phyloP scores from a whole-genome alignment of 2,329 filamentous ascomycete species.

The Penicillium paneum region DNA sequence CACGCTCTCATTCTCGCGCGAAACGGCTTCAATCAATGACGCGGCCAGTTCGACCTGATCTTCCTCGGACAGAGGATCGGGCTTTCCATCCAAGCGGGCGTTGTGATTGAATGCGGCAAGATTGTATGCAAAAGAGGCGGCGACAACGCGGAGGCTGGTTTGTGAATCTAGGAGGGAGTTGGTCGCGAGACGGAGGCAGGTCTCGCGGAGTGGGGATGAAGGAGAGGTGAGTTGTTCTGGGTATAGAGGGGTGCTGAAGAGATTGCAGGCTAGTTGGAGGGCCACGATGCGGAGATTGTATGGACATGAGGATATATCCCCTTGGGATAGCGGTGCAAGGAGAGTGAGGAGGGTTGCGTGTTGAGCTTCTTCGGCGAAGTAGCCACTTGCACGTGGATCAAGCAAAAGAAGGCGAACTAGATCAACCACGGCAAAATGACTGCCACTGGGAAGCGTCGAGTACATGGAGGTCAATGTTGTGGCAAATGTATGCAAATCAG shows the following conservation, averaged over 20 bases:
- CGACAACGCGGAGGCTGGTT: conserved; percentile 75
- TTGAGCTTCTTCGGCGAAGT: conserved; percentile 71
- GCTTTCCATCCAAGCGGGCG: conserved; percentile 56
- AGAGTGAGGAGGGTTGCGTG: conserved; percentile 63
- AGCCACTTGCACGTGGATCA: conserved; percentile 75
- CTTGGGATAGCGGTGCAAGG: conserved; percentile 42
- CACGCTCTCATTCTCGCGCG: conserved; percentile 48
- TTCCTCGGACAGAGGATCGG: conserved; percentile 61
- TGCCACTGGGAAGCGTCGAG: conserved; percentile 57
- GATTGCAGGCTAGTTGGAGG: conserved; percentile 78
- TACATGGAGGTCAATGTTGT: conserved; percentile 58
- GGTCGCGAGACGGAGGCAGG: conserved; percentile 68
- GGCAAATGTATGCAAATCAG: conserved; percentile 65
- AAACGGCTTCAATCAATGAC: conserved; percentile 72
- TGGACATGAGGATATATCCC: conserved; percentile 59
- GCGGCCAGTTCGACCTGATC: conserved; percentile 80
- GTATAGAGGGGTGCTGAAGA: conserved; percentile 76
- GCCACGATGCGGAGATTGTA: conserved; percentile 82
- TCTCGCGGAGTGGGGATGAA: conserved; percentile 51
- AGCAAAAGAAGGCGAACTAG: conserved; percentile 73
- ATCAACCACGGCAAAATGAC: conserved; percentile 79
- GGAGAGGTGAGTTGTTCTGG: conserved; percentile 57
- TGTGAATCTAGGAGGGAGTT: conserved; percentile 74
- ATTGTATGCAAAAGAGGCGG: conserved; percentile 81
- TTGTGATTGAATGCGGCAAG: conserved; percentile 68